Evolutionary conservation across 129 eudicot genomes (phyloP).

Genomic region (Chrysanthemum seticuspe): DNA sequence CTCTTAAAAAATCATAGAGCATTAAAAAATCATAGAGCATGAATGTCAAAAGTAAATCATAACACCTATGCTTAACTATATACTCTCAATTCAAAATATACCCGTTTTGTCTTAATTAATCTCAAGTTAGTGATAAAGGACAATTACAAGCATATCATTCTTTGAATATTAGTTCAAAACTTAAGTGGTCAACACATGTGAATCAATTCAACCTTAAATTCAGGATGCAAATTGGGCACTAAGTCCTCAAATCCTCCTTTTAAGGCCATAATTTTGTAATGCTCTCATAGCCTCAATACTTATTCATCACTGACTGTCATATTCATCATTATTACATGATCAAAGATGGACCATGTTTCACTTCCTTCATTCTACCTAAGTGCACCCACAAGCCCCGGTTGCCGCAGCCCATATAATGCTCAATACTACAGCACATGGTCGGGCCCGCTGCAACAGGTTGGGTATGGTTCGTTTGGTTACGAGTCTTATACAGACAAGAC

Average conservation of each 20-base stretch:
- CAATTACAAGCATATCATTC: conserved; percentile 48
- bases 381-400: conserved; percentile 54
- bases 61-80: too few species aligned
- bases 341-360: conserved; percentile 37
- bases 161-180: conserved; percentile 49
- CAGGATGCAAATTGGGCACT: conserved; percentile 35
- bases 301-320: background rate
- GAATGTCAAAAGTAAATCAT: too few species aligned
- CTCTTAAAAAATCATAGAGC: too few species aligned
- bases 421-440: conserved; percentile 50
- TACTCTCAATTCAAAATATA: conserved; percentile 12
- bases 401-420: conserved; percentile 24
- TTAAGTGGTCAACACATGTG: conserved; percentile 45
- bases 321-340: conserved; percentile 6
- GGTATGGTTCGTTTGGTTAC: background rate
- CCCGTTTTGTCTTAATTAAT: conserved; percentile 27
- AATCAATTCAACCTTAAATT: conserved; percentile 54
- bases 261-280: conserved; percentile 14
- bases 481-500: background rate
- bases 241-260: conserved; percentile 33
- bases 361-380: conserved; percentile 53
- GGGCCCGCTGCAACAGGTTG: conserved; percentile 39
- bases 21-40: too few species aligned
- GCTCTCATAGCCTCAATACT: conserved; percentile 17
- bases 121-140: conserved; percentile 33